These are phyloP conservation scores for Saccharomycopsis fodiens DNA, from an alignment of 805 yeast genomes.

Conservation along the genomic window DNA sequence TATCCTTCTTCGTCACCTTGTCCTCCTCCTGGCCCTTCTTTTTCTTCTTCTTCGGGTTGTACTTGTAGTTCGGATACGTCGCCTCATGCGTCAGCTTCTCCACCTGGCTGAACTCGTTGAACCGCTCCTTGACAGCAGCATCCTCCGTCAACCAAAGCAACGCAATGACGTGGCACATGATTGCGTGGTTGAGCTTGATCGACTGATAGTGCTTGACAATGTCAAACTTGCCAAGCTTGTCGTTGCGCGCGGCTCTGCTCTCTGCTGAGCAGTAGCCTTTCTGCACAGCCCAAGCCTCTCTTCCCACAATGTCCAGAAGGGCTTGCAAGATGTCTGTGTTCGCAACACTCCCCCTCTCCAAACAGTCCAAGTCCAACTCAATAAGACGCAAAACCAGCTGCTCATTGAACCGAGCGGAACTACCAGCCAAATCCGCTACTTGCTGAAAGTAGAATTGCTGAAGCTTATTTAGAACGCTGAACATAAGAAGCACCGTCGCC, in stretches of 20 bases:
- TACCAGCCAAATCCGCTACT: conserved; percentile 1
- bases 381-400: conserved; percentile 11
- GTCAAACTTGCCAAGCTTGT: background rate
- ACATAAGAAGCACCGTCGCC: conserved; percentile 26
- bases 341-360: background rate
- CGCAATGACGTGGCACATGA: conserved; percentile 35
- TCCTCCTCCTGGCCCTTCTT: conserved; percentile 6
- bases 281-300: background rate
- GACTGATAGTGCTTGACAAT: conserved; percentile 14
- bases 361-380: conserved; percentile 10
- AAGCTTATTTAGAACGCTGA: conserved; percentile 19
- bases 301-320: background rate
- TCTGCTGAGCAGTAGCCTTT: background rate
- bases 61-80: conserved; percentile 38
- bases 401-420: conserved; percentile 20
- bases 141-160: conserved; percentile 39
- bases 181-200: conserved; percentile 34
- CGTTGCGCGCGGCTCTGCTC: background rate
- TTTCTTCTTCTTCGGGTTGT: conserved; percentile 32
- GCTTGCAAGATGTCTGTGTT: background rate
- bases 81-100: conserved; percentile 36
- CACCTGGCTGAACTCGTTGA: conserved; percentile 31
- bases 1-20: conserved; percentile 19
- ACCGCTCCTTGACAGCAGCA: conserved; percentile 29
- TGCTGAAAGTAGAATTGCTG: conserved; percentile 15